These are phyloP conservation scores for Nicotiana sylvestris DNA, from an alignment of 257 asterid species.

Conservation along the genomic window DNA sequence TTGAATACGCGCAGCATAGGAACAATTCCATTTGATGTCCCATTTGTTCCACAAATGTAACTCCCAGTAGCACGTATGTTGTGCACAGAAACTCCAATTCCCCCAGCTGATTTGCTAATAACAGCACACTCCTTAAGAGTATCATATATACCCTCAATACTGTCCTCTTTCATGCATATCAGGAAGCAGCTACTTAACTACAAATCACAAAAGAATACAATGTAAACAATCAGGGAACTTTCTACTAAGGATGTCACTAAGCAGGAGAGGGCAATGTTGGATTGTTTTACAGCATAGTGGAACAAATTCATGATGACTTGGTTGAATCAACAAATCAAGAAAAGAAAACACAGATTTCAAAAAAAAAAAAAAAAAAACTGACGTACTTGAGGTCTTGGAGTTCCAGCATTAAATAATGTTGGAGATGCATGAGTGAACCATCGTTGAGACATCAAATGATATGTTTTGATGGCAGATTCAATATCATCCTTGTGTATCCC, in stretches of 20 bases:
- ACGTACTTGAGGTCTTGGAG: conserved; percentile 91
- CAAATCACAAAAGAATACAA: neutral
- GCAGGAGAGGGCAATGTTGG: neutral
- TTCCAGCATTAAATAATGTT: conserved; percentile 93
- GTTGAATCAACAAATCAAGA: neutral
- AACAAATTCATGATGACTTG: neutral
- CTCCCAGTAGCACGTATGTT: conserved; percentile 97
- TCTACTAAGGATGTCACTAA: neutral
- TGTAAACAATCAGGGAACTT: neutral
- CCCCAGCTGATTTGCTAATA: conserved; percentile 98
- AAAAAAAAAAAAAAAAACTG: neutral
- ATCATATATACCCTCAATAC: conserved; percentile 94
- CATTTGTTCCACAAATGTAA: conserved; percentile 96
- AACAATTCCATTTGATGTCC: conserved; percentile 90
- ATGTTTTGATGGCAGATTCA: conserved; percentile 71
- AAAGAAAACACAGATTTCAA: neutral
- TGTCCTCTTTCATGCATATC: conserved; percentile 95
- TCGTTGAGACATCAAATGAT: conserved; percentile 83
- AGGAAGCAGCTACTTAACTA: conserved; percentile 98
- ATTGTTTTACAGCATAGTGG: neutral
- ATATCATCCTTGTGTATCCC: conserved; percentile 86
- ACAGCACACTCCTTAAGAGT: conserved; percentile 96
- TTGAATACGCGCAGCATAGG: conserved; percentile 96
- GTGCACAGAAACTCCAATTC: conserved; percentile 88
- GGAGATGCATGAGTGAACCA: conserved; percentile 99